Evolutionary conservation across 371 early-diverging fungal genomes (phyloP).

Genomic region (Mucor velutinosus): DNA sequence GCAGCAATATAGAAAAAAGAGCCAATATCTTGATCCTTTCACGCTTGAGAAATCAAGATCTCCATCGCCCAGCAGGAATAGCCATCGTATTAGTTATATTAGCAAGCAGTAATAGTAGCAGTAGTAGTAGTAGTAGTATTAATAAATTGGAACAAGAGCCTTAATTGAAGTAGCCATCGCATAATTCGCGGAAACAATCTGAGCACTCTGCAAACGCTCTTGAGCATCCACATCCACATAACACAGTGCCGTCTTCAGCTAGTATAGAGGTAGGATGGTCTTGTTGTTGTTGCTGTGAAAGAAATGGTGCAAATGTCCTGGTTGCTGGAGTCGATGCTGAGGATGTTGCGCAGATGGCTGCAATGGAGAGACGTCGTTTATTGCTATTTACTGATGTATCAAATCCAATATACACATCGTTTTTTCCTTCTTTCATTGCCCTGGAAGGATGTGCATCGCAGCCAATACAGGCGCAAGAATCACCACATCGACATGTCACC

Average conservation of each 20-base stretch:
- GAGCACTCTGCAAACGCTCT: constrained; percentile 34
- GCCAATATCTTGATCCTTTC: constrained; percentile 6
- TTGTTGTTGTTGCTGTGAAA: neutral
- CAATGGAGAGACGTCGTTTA: constrained; percentile 11
- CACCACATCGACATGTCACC: constrained; percentile 54
- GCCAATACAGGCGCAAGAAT: constrained; percentile 48
- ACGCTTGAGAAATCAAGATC: constrained; percentile 5
- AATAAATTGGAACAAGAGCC: neutral
- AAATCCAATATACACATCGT: constrained; percentile 43
- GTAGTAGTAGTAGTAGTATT: constrained; percentile 1
- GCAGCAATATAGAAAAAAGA: constrained; percentile 14
- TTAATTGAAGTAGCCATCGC: neutral
- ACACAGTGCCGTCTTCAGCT: constrained; percentile 24
- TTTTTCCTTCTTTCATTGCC: constrained; percentile 39
- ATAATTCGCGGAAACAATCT: constrained; percentile 17
- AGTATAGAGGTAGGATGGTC: constrained; percentile 33
- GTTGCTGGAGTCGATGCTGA: neutral
- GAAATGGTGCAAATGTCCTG: no score
- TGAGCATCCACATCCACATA: constrained; percentile 46
- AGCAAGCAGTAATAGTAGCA: neutral
- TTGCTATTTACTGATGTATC: neutral
- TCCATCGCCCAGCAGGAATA: neutral
- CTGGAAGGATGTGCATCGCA: constrained; percentile 55
- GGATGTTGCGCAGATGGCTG: neutral
- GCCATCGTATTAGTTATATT: neutral